Evolutionary conservation across 116 monocot genomes (phyloP), one percentile per base, ranked within the genome.

Genomic region (Phalaenopsis hybrid): DNA sequence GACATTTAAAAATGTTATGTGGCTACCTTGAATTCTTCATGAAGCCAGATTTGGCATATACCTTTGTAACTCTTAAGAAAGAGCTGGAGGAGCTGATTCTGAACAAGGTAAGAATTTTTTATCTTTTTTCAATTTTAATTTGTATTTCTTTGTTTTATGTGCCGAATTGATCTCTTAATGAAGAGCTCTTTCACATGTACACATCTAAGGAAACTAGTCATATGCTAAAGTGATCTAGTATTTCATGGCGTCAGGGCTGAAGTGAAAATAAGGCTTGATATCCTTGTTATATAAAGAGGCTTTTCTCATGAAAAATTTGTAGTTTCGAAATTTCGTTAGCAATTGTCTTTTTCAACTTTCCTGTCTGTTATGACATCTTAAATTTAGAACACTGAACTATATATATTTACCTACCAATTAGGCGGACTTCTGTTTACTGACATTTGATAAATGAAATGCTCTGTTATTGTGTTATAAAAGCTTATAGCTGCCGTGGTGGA

Each of bases 11-110:
- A 83, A 99, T 99, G 99, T 82, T 99, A 48, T 95, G 93, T 18
- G 99, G 99, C 79, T 99, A 99, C 83, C 79, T 99, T 81, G 99
- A 99, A 58, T 99, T 99, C 74, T 99, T 99, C 85, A 99, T 99
- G 99, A 89, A 85, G 46, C 90, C 92, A 76, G 93, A 95, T 55
- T 78, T 99, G 49, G 93, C 92, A 73, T 90, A 87, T 25, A 89
- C 88, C 52, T 93, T 89, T 83, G 52, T 99, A 49, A 86, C 81
- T 43, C 89, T 99, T 17, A 99, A 92, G 88, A 90, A 84, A 79
- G 99, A 95, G 79, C 88, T 99, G 45, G 90, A 93, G 10, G 95
- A 93, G 72, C 74, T 95, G 77, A 88, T 99, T 79, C 92, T 88
- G n/a, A 74, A 25, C 55, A 99, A 95, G 80, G 99, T 95, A 88